A percentile compares a stretch with the other conserved stretches of the same genome.
Evolutionary conservation across 2,329 filamentous ascomycete species (phyloP).

Genomic region (Aphanocladium album): DNA sequence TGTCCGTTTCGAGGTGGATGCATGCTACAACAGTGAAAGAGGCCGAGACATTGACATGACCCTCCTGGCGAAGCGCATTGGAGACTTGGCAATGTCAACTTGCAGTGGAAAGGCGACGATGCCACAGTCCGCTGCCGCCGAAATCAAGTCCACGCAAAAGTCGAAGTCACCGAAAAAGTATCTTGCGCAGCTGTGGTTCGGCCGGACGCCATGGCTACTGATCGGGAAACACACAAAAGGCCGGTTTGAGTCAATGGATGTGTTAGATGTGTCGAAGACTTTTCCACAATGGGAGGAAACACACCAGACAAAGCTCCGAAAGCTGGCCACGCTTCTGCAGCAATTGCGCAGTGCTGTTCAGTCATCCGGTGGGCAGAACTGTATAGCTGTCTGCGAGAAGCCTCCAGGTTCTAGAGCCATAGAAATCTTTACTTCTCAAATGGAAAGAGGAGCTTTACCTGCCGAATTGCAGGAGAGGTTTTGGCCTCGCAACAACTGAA

Average conservation of each 20-base stretch:
- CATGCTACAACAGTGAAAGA: background rate
- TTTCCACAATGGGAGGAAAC: background rate
- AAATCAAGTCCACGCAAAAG: constrained; percentile 18
- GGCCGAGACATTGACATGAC: background rate
- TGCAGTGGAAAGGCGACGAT: background rate
- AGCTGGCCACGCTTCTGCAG: background rate
- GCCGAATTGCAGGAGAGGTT: no score
- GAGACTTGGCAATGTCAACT: background rate
- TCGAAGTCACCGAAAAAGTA: background rate
- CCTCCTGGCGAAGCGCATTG: background rate
- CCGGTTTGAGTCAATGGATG: constrained; percentile 12
- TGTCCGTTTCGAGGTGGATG: constrained; percentile 19
- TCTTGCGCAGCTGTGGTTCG: constrained; percentile 25
- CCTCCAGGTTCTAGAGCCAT: no score
- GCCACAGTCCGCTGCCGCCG: constrained; percentile 16
- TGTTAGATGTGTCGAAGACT: background rate
- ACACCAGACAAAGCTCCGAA: background rate
- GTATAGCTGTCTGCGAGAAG: no score
- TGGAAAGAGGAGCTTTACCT: no score
- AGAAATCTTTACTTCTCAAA: no score
- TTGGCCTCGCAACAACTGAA: no score
- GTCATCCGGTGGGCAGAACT: no score
- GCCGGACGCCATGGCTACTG: constrained; percentile 23
- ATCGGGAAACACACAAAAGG: constrained; percentile 18
- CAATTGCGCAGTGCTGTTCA: no score